Percentiles rank a stretch among this genome's conserved stretches.
Evolutionary conservation across 345 rosid species (phyloP).

Genomic region (Gossypium turneri): DNA sequence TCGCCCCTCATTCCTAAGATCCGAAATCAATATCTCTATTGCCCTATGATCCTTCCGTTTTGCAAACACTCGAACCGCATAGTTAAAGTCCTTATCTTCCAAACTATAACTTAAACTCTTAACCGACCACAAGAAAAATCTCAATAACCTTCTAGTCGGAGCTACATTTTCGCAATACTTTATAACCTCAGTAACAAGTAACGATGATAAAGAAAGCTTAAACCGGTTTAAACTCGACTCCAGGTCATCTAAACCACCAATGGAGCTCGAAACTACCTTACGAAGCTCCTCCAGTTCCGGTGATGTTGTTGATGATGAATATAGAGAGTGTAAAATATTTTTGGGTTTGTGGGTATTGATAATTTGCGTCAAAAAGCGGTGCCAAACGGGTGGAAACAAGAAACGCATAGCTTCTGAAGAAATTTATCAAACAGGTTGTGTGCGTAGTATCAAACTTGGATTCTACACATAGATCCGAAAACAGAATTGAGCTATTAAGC

Average conservation of each 20-base stretch:
- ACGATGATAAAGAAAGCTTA: conserved; percentile 34
- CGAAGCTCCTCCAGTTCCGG: conserved; percentile 42
- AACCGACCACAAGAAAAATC: conserved; percentile 79
- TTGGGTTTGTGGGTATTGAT: conserved; percentile 7
- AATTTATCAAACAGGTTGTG: conserved; percentile 45
- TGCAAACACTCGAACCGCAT: conserved; percentile 57
- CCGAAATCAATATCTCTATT: conserved; percentile 59
- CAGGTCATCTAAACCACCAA: conserved; percentile 82
- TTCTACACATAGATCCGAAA: not conserved
- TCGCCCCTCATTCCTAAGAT: conserved; percentile 52
- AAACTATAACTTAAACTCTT: conserved; percentile 32
- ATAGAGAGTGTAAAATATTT: conserved; percentile 15
- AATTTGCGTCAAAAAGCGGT: conserved; percentile 8
- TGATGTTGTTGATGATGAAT: conserved; percentile 21
- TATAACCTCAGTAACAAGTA: conserved; percentile 44
- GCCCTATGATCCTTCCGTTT: conserved; percentile 70
- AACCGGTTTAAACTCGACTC: conserved; percentile 47
- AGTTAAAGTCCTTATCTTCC: conserved; percentile 58
- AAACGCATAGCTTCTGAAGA: conserved; percentile 35
- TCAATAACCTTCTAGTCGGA: conserved; percentile 58
- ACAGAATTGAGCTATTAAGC: not conserved
- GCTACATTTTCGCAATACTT: conserved; percentile 53
- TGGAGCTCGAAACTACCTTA: conserved; percentile 42
- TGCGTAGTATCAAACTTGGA: conserved; percentile 6
- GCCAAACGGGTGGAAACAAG: conserved; percentile 25